A percentile compares a stretch with the other conserved stretches of the same genome.
Conservation (phyloP, 352 stramenopile species). For the Phytophthora multivora region DNA sequence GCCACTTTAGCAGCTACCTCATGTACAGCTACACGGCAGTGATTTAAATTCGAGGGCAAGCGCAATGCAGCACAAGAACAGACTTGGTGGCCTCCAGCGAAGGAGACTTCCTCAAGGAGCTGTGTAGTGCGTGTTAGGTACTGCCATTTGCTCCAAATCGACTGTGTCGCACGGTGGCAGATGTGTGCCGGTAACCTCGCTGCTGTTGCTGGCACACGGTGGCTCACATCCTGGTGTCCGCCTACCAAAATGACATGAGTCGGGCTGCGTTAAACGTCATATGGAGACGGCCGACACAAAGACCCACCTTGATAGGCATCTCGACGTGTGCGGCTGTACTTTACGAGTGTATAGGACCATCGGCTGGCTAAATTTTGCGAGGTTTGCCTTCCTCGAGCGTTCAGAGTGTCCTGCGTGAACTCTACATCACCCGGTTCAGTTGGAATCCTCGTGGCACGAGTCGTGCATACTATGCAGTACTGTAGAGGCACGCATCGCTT, state of each 20-base stretch:
- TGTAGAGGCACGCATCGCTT: background rate
- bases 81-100: background rate
- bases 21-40: too few species aligned
- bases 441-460: background rate
- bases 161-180: conserved; percentile 10
- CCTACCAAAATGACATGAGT: background rate
- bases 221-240: conserved; percentile 5
- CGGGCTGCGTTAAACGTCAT: background rate
- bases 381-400: background rate
- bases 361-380: background rate
- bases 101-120: background rate
- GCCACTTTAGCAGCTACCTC: background rate
- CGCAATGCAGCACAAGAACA: background rate
- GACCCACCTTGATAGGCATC: background rate
- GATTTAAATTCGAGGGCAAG: background rate
- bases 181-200: background rate
- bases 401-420: conserved; percentile 13
- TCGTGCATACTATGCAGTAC: background rate
- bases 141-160: background rate
- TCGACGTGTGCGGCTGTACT: background rate
- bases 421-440: conserved; percentile 4
- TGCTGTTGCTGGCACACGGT: background rate
- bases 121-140: background rate
- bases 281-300: conserved; percentile 4
- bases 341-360: conserved; percentile 1